Conservation (phyloP, 306 rosid genomes). For the Erythrophleum fordii region DNA sequence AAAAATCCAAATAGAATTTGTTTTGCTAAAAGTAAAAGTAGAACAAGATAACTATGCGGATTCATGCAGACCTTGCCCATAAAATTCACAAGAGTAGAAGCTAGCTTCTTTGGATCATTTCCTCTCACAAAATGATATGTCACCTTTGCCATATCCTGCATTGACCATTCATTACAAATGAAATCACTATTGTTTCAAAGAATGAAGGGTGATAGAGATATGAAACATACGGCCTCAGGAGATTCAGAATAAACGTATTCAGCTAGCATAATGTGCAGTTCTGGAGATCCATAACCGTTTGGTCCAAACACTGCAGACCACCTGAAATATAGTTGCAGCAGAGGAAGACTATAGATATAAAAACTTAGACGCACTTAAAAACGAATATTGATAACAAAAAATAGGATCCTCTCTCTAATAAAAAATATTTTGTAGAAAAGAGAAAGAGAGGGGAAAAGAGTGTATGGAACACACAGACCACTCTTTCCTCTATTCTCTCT, state of each 20-base stretch:
- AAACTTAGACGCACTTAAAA: no score
- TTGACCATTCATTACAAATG: conserved; percentile 16
- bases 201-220: not conserved
- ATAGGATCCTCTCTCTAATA: no score
- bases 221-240: conserved; percentile 79
- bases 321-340: conserved; percentile 48
- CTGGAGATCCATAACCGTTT: conserved; percentile 70
- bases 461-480: no score
- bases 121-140: conserved; percentile 80
- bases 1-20: no score
- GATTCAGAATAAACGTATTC: conserved; percentile 87
- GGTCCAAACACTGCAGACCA: conserved; percentile 90
- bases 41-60: conserved; percentile 23
- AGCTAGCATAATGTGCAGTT: conserved; percentile 85
- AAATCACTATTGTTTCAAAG: conserved; percentile 19
- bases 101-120: conserved; percentile 77
- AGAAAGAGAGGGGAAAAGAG: no score
- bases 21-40: no score
- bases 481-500: no score
- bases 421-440: no score
- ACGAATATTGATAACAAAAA: no score
- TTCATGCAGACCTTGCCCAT: conserved; percentile 74
- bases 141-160: conserved; percentile 91
- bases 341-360: no score
- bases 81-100: conserved; percentile 72